A percentile compares a stretch with the other conserved stretches of the same genome.
Evolutionary conservation across 805 yeast genomes (phyloP).

Genomic region (Kuraishia ogatae): DNA sequence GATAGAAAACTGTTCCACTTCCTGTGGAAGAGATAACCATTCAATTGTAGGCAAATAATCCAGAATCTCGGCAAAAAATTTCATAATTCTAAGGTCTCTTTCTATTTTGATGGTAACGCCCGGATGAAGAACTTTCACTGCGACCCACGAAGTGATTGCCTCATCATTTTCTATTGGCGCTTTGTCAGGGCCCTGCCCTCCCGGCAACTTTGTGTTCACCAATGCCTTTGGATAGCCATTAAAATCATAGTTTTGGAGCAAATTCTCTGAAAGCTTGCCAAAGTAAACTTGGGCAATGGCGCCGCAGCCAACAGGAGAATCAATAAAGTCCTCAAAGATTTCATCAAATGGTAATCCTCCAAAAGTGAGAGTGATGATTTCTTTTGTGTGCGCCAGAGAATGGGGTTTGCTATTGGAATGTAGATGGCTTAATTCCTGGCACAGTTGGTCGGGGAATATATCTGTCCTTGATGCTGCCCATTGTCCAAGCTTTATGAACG

Average conservation of each 20-base stretch:
- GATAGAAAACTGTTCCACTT: constrained; percentile 78
- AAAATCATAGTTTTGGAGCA: constrained; percentile 13
- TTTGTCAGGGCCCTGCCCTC: background rate
- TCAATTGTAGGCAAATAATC: constrained; percentile 88
- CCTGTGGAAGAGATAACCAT: constrained; percentile 93
- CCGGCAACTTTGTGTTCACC: background rate
- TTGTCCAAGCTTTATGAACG: constrained; percentile 87
- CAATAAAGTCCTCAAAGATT: constrained; percentile 70
- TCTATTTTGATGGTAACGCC: constrained; percentile 60
- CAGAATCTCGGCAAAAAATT: constrained; percentile 61
- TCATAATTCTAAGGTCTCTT: constrained; percentile 82
- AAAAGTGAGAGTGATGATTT: constrained; percentile 51
- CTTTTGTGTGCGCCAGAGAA: constrained; percentile 49
- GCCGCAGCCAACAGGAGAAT: constrained; percentile 87
- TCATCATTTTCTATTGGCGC: constrained; percentile 22
- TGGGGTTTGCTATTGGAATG: constrained; percentile 85
- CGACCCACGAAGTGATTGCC: constrained; percentile 52
- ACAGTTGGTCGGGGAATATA: constrained; percentile 72
- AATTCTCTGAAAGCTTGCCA: constrained; percentile 49
- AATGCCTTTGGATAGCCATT: constrained; percentile 1
- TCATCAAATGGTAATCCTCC: constrained; percentile 48
- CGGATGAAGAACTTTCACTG: constrained; percentile 92
- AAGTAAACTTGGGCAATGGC: constrained; percentile 95
- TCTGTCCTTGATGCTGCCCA: constrained; percentile 99
- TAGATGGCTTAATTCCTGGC: constrained; percentile 64